Evolutionary conservation across 352 stramenopile species (phyloP).

Genomic region (Phytophthora pini): DNA sequence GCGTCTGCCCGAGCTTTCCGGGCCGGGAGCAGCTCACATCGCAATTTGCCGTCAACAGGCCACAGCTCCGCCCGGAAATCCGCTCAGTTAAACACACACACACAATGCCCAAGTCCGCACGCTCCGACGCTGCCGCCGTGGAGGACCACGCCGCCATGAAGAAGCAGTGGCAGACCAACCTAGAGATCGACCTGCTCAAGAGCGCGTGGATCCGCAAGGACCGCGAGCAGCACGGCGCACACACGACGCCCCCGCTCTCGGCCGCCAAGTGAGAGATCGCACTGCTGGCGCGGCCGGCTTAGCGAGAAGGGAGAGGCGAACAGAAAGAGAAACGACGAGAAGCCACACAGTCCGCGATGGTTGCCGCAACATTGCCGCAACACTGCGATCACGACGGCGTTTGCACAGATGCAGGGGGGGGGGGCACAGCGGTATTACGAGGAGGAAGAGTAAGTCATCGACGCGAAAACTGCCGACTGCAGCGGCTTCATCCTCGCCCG

Average conservation of each 20-base stretch:
- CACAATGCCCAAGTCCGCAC: slow-evolving; percentile 44
- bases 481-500: slow-evolving; percentile 2
- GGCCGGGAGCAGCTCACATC: slow-evolving; percentile 33
- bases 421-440: neutral
- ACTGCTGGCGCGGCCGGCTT: neutral
- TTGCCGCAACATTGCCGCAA: neutral
- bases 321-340: neutral
- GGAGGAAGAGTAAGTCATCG: neutral
- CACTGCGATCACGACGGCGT: neutral
- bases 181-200: slow-evolving; percentile 72
- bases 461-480: neutral
- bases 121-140: slow-evolving; percentile 28
- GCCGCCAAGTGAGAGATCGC: slow-evolving; percentile 38
- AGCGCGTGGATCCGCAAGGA: slow-evolving; percentile 67
- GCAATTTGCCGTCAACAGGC: slow-evolving; percentile 34
- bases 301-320: neutral
- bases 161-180: slow-evolving; percentile 71
- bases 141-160: slow-evolving; percentile 60
- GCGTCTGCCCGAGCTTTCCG: slow-evolving; percentile 25
- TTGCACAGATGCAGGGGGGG: neutral
- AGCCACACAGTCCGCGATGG: neutral
- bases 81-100: neutral
- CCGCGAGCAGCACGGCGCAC: slow-evolving; percentile 48
- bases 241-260: slow-evolving; percentile 39
- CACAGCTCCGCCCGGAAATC: slow-evolving; percentile 1